Evolutionary conservation across 495 filamentous ascomycete genomes (phyloP).

Genomic region (Hypoxylon trugodes): DNA sequence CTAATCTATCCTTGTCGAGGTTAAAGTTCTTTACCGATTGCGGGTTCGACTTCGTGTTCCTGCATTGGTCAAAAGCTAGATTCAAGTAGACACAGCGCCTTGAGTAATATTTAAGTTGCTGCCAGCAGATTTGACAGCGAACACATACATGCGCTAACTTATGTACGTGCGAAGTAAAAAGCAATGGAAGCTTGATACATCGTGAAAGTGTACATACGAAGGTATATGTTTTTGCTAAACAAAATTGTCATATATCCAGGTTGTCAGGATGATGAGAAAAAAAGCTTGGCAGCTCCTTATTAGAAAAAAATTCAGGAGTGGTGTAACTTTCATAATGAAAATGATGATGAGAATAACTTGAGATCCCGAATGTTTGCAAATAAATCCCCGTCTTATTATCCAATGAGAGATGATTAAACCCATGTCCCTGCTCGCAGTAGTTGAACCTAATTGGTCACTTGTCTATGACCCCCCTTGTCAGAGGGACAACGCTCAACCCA

Average conservation of each 20-base stretch:
- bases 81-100: too few relatives aligned
- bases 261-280: not conserved
- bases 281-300: not conserved
- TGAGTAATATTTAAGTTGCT: too few relatives aligned
- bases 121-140: not conserved
- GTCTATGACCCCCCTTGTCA: constrained; percentile 29
- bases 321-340: constrained; percentile 14
- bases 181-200: too few relatives aligned
- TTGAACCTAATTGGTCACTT: constrained; percentile 26
- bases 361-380: constrained; percentile 37
- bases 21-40: constrained; percentile 16
- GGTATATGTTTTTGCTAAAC: not conserved
- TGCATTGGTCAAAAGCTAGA: constrained; percentile 29
- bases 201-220: too few relatives aligned
- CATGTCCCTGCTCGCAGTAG: constrained; percentile 18
- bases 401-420: constrained; percentile 20
- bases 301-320: constrained; percentile 15
- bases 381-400: constrained; percentile 29
- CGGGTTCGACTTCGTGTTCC: constrained; percentile 37
- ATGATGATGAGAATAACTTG: constrained; percentile 14
- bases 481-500: constrained; percentile 38
- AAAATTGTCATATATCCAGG: constrained; percentile 10
- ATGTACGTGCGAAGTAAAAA: too few relatives aligned
- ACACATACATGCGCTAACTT: too few relatives aligned
- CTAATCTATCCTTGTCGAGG: constrained; percentile 25